Conservation (phyloP, 2,329 filamentous ascomycete species). For the Claviceps monticola region DNA sequence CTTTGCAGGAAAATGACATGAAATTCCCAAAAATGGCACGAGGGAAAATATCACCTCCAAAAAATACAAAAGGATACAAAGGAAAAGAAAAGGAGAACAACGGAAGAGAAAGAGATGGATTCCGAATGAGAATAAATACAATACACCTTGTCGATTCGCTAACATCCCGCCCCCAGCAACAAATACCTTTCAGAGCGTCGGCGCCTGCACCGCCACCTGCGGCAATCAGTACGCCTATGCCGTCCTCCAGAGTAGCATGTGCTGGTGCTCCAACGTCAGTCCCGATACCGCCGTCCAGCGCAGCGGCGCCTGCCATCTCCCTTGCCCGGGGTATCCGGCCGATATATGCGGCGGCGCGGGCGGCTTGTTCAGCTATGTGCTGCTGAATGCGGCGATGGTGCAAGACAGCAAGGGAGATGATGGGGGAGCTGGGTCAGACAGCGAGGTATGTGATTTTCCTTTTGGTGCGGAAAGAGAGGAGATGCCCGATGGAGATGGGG, state of each 20-base stretch:
- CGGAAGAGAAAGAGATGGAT: background rate
- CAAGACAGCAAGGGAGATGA: background rate
- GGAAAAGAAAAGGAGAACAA: background rate
- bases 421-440: background rate
- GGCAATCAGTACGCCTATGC: slow-evolving; percentile 1
- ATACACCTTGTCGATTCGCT: background rate
- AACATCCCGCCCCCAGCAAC: background rate
- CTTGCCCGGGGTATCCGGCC: slow-evolving; percentile 4
- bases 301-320: background rate
- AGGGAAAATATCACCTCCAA: too few relatives aligned
- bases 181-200: slow-evolving; percentile 3
- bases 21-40: too few relatives aligned
- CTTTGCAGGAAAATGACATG: too few relatives aligned
- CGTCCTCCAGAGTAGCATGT: slow-evolving; percentile 1
- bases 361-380: slow-evolving; percentile 2
- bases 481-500: too few relatives aligned
- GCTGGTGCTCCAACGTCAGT: slow-evolving; percentile 4
- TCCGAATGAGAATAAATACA: background rate
- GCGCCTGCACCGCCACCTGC: slow-evolving; percentile 2
- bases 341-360: slow-evolving; percentile 2
- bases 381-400: background rate
- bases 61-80: background rate
- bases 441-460: background rate
- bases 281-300: background rate
- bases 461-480: too few relatives aligned